Conservation (phyloP, 1,284 basidiomycete species). For the Cystobasidiaceae sp. region DNA sequence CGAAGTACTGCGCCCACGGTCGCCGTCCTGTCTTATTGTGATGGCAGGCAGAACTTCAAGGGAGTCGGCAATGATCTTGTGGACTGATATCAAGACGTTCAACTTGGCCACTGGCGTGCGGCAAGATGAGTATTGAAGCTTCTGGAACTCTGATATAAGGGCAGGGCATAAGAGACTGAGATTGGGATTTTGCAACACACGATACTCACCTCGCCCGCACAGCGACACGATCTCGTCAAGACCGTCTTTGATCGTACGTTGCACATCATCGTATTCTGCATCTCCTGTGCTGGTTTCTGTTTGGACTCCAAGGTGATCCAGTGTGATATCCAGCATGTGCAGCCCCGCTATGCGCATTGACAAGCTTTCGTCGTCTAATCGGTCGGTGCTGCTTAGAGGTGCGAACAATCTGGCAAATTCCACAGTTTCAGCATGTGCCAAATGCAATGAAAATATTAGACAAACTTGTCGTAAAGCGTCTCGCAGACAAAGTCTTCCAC, state of each 20-base stretch:
- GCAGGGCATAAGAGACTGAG: conserved; percentile 15
- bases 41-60: conserved; percentile 42
- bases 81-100: conserved; percentile 69
- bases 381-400: conserved; percentile 66
- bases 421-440: neutral
- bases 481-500: conserved; percentile 37
- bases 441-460: neutral
- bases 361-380: conserved; percentile 77
- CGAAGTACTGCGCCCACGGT: neutral
- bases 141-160: conserved; percentile 57
- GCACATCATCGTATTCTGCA: conserved; percentile 43
- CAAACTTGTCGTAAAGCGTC: conserved; percentile 37
- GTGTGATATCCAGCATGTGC: conserved; percentile 76
- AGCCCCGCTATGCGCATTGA: conserved; percentile 81
- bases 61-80: conserved; percentile 64
- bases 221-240: conserved; percentile 62
- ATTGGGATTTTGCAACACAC: neutral
- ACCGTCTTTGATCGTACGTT: conserved; percentile 52
- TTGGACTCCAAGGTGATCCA: conserved; percentile 79
- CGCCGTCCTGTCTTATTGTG: conserved; percentile 42
- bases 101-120: conserved; percentile 72
- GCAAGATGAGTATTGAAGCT: conserved; percentile 52
- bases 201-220: conserved; percentile 67
- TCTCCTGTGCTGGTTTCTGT: conserved; percentile 52
- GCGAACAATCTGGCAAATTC: conserved; percentile 55